Evolutionary conservation across 108 stramenopile genomes (phyloP), one percentile per base, ranked within the genome.

Genomic region (Nitzschia palea): DNA sequence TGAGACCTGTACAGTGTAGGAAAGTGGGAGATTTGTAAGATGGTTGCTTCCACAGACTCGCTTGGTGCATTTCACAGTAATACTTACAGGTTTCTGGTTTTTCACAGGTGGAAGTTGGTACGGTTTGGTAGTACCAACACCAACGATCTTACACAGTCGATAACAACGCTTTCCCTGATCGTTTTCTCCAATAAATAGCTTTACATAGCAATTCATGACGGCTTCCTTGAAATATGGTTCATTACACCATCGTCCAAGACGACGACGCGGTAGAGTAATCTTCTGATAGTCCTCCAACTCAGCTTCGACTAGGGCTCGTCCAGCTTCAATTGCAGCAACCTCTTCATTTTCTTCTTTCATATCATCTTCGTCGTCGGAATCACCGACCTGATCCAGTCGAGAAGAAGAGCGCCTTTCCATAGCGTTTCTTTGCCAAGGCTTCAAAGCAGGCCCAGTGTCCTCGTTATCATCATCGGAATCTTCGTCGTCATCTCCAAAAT

Each of bases 181-280:
- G 51, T 91, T 84, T 64, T 85, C 89, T 34, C 94, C 94, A 40
- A 95, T 86, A 43, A 83, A 84, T 9, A 95, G 51, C 26, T 87
- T 81, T 25, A 90, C 88, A 55, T 83, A 95, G 52, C 77, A 88
- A 65, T 86, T 61, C 63, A 76, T 67, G 17, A 95, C 86, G 1
- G 94, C 90, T 22, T 81, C 69, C 55, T 87, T 78, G 73, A 95
- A 95, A 55, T 74, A 95, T 14, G 94, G 94, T 52, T 95, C 94
- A 64, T 90, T 86, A 70, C 90, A 91, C 94, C 90, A 92, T 27
- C 82, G 82, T 25, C 84, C 87, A 61, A 95, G 74, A 37, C 87
- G 76, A 29, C 87, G 78, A 44, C 94, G 71, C n/a, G 94, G 87
- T 44, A 95, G 64, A 22, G 87, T 80, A 44, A 90, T 82, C 56